These are phyloP conservation scores for Calonectria honghensis DNA, from an alignment of 2,329 filamentous ascomycete genomes.

Conservation along the genomic window DNA sequence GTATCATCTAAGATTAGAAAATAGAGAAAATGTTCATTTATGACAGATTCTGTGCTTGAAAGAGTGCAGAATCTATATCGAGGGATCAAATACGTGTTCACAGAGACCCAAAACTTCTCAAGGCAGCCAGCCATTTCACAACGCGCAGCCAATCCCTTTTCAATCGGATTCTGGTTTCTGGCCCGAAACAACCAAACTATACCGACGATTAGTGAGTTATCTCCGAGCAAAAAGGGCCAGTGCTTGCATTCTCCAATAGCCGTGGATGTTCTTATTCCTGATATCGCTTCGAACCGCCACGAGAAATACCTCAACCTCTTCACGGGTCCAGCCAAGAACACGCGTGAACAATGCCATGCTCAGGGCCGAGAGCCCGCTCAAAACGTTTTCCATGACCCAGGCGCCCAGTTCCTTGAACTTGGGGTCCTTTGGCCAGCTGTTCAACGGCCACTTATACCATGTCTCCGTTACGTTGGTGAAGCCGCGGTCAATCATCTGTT, in stretches of 20 bases:
- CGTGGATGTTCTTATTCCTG: constrained; percentile 22
- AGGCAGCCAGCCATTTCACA: background rate
- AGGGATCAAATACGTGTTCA: background rate
- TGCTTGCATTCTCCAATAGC: constrained; percentile 26
- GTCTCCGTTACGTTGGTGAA: constrained; percentile 19
- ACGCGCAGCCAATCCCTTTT: background rate
- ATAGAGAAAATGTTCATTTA: background rate
- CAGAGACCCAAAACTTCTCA: background rate
- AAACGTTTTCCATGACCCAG: constrained; percentile 20
- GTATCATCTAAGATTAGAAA: background rate
- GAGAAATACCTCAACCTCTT: constrained; percentile 31
- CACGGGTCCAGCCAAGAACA: constrained; percentile 25
- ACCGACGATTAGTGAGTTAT: background rate
- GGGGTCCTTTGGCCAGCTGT: constrained; percentile 28
- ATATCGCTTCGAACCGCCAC: constrained; percentile 27
- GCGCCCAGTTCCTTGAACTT: constrained; percentile 29
- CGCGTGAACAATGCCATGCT: constrained; percentile 28
- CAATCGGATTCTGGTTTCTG: background rate
- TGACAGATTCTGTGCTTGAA: background rate
- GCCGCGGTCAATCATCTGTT: constrained; percentile 23
- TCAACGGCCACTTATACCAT: constrained; percentile 29
- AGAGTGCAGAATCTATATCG: background rate
- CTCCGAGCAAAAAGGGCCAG: background rate
- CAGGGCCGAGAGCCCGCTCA: constrained; percentile 28
- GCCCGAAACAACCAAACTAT: constrained; percentile 21